Base-by-base conservation (phyloP, 2,329 filamentous ascomycete genomes). In the Coniochaeta ligniaria region DNA sequence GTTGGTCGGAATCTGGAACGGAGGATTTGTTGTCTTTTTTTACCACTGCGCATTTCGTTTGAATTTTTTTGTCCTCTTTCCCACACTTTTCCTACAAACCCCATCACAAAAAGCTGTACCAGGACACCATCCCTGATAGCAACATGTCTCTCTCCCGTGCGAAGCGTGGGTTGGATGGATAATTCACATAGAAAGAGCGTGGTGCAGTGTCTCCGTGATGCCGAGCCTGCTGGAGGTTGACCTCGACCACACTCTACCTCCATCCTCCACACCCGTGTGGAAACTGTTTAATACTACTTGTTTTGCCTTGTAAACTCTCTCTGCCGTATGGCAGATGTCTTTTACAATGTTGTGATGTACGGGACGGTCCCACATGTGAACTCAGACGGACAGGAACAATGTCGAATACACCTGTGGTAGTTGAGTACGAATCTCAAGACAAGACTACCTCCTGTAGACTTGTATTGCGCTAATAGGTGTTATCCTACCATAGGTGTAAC, bases 1-100 rank as follows among this genome's bases (percentile, higher is more conserved):
- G 65, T 66, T 66, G 65, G 62, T 63, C 60, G 58, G 64, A 61
- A 59, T 28, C 50, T 63, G 63, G 56, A 62, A 58, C 62, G 62
- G 57, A 60, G 63, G 59, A 54, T 59, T 64, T 59, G 59, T 61
- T 62, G 59, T 63, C 59, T 61, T 57, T 60, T 60, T 52, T 38
- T 24, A 45, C 36, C 28, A 41, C n/a, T 20, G 9, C 28, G 35
- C 47, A 52, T 52, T 28, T 52, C 47, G 31, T n/a, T 22, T 57
- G 54, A 17, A n/a, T n/a, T 16, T 24, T 36, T 16, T 12, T 17
- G 28, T 52, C 6, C 38, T n/a, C 11, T 52, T 52, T 31, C 26
- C 2, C 28, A 47, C n/a, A 47, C 20, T 47, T 47, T 17, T 24
- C 43, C 43, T 24, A 47, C 43, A 24, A 47, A 41, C 3, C n/a